Percentiles rank a stretch among this genome's conserved stretches.
These are phyloP conservation scores for Plectosphaerella cucumerina DNA, from an alignment of 2,329 filamentous ascomycete genomes.

Conservation along the genomic window DNA sequence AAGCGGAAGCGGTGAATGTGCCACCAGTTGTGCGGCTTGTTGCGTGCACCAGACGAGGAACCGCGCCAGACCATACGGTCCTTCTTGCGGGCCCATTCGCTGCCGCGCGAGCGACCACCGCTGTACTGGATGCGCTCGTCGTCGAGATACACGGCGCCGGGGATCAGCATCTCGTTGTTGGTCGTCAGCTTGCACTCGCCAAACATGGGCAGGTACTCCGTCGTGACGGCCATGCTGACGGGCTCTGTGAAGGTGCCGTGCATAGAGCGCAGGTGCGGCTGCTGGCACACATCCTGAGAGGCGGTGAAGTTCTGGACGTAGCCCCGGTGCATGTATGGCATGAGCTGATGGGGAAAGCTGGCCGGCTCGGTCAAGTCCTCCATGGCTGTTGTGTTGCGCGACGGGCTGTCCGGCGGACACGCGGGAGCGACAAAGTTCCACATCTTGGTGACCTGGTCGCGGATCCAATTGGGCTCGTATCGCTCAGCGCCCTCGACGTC, in stretches of 20 bases:
- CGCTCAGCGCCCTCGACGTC: slow-evolving; percentile 12
- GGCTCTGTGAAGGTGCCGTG: slow-evolving; percentile 54
- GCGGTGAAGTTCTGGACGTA: slow-evolving; percentile 53
- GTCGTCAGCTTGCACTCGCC: slow-evolving; percentile 54
- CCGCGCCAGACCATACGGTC: slow-evolving; percentile 53
- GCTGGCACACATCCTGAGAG: slow-evolving; percentile 50
- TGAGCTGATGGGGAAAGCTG: slow-evolving; percentile 16
- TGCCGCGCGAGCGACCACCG: slow-evolving; percentile 42
- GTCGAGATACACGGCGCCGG: slow-evolving; percentile 55
- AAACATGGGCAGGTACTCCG: slow-evolving; percentile 53
- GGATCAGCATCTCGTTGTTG: slow-evolving; percentile 60
- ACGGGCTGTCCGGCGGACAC: slow-evolving; percentile 45
- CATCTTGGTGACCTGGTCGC: slow-evolving; percentile 27
- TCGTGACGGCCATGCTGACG: slow-evolving; percentile 41
- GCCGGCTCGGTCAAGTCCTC: slow-evolving; percentile 25
- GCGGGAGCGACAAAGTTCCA: slow-evolving; percentile 44
- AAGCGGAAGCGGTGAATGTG: slow-evolving; percentile 61
- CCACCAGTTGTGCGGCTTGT: slow-evolving; percentile 46
- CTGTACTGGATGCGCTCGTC: slow-evolving; percentile 46
- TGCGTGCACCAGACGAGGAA: slow-evolving; percentile 48
- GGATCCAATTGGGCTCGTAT: slow-evolving; percentile 31
- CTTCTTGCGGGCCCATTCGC: slow-evolving; percentile 46
- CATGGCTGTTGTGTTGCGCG: slow-evolving; percentile 29
- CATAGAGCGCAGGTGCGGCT: slow-evolving; percentile 38
- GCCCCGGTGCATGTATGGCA: slow-evolving; percentile 30